phyloP scores from a whole-genome alignment of 2,329 filamentous ascomycete genomes.

The Teratosphaeria gauchensis region DNA sequence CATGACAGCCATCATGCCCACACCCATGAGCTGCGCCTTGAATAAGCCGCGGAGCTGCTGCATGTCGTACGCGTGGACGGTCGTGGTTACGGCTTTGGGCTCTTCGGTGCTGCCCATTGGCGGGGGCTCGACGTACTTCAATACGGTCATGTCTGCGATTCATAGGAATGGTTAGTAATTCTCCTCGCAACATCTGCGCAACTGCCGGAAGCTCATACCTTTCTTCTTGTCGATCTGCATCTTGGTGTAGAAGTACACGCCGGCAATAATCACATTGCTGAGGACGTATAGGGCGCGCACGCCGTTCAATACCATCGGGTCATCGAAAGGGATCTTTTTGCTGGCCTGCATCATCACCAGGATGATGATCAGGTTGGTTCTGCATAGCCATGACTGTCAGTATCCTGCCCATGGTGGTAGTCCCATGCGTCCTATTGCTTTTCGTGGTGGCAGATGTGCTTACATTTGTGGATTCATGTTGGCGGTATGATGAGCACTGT shows the following conservation, averaged over 20 bases:
- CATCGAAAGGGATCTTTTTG: constrained; percentile 90
- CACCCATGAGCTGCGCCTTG: constrained; percentile 88
- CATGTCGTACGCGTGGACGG: constrained; percentile 88
- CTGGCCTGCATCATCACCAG: constrained; percentile 97
- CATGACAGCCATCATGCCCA: constrained; percentile 98
- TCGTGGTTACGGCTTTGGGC: constrained; percentile 92
- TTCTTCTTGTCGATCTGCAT: constrained; percentile 89
- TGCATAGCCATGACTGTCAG: constrained; percentile 29
- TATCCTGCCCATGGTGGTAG: neutral
- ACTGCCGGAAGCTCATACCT: constrained; percentile 47
- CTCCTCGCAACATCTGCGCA: neutral
- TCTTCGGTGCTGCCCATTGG: constrained; percentile 90
- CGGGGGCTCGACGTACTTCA: constrained; percentile 97
- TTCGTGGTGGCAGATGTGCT: neutral
- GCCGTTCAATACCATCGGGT: constrained; percentile 59
- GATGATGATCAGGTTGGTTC: constrained; percentile 89
- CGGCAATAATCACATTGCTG: constrained; percentile 73
- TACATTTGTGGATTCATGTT: constrained; percentile 2
- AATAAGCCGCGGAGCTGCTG: constrained; percentile 74
- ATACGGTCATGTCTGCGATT: constrained; percentile 73
- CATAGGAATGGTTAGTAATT: constrained; percentile 1
- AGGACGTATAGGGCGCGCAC: constrained; percentile 57
- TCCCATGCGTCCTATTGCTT: neutral
- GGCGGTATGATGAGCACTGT: neutral
- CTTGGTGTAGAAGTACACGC: constrained; percentile 79